A percentile compares a stretch with the other conserved stretches of the same genome.
phyloP scores from a whole-genome alignment of 208 protist genomes.

The Leishmania tropica region DNA sequence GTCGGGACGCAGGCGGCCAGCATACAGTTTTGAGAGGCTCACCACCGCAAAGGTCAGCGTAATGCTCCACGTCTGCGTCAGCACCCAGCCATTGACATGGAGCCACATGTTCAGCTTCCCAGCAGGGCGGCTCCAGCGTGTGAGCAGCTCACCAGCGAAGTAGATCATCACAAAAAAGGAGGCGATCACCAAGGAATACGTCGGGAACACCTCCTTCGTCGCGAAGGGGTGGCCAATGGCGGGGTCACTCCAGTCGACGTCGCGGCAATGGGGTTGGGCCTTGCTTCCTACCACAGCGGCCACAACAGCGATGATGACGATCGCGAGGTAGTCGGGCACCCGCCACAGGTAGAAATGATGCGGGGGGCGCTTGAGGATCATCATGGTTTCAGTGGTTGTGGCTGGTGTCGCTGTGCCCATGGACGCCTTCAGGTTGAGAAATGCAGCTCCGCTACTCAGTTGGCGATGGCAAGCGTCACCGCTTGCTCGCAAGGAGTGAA shows the following conservation, averaged over 20 bases:
- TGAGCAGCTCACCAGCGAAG: constrained; percentile 32
- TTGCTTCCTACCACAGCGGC: constrained; percentile 15
- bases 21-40: constrained; percentile 67
- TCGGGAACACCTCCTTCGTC: constrained; percentile 53
- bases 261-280: constrained; percentile 56
- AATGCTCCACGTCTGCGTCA: constrained; percentile 47
- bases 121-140: constrained; percentile 22
- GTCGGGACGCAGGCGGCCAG: constrained; percentile 89
- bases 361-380: not conserved
- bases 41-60: constrained; percentile 48
- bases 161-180: constrained; percentile 33
- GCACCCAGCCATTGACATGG: constrained; percentile 59
- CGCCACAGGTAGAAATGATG: constrained; percentile 40
- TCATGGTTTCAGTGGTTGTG: not conserved
- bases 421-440: too few relatives aligned
- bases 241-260: constrained; percentile 71
- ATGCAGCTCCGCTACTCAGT: too few relatives aligned
- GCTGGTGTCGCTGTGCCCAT: not conserved
- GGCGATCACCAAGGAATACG: constrained; percentile 53
- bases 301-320: constrained; percentile 29
- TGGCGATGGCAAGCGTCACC: not conserved
- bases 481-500: not conserved
- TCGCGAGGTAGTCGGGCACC: constrained; percentile 46
- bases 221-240: constrained; percentile 56
- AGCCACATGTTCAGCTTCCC: constrained; percentile 33